phyloP scores from a whole-genome alignment of 2,329 filamentous ascomycete genomes.

The Fusarium devonianum region DNA sequence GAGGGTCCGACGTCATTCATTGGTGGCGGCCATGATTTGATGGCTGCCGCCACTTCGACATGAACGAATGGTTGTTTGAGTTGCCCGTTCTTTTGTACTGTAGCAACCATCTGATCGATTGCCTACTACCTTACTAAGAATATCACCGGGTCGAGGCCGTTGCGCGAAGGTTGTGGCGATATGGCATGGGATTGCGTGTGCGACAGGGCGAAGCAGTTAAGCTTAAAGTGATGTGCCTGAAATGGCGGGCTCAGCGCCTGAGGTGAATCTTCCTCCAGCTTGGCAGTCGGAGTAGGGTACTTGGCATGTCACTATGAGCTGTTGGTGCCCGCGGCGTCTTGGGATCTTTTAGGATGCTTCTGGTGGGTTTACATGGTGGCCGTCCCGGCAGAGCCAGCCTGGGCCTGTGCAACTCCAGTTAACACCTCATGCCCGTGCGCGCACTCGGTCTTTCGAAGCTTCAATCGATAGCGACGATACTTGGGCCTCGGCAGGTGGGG shows the following conservation, averaged over 20 bases:
- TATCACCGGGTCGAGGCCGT: not conserved
- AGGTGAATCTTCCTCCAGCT: slow-evolving; percentile 9
- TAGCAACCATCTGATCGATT: not conserved
- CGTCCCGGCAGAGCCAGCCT: no score
- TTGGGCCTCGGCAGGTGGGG: no score
- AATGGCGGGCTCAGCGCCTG: slow-evolving; percentile 3
- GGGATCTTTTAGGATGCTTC: not conserved
- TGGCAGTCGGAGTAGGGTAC: slow-evolving; percentile 15
- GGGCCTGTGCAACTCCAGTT: no score
- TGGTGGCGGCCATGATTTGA: slow-evolving; percentile 15
- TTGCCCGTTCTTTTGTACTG: slow-evolving; percentile 2
- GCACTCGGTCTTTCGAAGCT: no score
- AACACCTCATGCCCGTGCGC: no score
- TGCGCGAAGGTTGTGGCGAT: not conserved
- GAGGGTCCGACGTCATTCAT: slow-evolving; percentile 37
- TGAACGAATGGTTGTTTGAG: slow-evolving; percentile 5
- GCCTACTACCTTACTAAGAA: not conserved
- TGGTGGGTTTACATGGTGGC: not conserved
- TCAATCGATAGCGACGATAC: no score
- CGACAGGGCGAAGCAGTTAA: slow-evolving; percentile 28
- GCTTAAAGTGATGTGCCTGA: slow-evolving; percentile 26
- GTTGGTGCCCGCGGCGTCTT: not conserved
- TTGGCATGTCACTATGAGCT: not conserved
- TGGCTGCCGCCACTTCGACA: slow-evolving; percentile 26
- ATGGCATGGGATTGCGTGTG: slow-evolving; percentile 23